Evolutionary conservation across 139 green algal species (phyloP), one percentile per base, ranked within the genome.

Genomic region (Spirogloea muscicola): DNA sequence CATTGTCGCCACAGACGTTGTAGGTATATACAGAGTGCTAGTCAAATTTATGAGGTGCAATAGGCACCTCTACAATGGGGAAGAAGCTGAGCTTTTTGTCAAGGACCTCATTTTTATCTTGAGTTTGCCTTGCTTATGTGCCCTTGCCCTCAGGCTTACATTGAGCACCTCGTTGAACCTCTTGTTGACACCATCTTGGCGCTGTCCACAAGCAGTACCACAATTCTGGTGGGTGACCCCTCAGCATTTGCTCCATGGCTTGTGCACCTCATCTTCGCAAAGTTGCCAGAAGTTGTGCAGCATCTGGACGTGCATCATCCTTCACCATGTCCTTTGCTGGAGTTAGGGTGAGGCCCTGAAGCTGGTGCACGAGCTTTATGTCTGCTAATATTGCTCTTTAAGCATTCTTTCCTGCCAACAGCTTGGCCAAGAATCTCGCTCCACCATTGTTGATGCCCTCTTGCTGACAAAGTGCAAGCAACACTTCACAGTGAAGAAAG

Each of bases 341-440:
- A n/a, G n/a, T n/a, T n/a, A n/a, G n/a, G n/a, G n/a, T n/a, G n/a
- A n/a, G n/a, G n/a, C n/a, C n/a, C n/a, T n/a, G n/a, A n/a, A n/a
- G n/a, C n/a, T n/a, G n/a, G n/a, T n/a, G n/a, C 44, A 27, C 44
- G 44, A 27, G 13, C 16, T 52, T 52, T 52, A 84, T 77, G 74
- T 72, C 78, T 88, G 42, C 25, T 21, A n/a, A n/a, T n/a, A n/a
- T n/a, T n/a, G n/a, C n/a, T n/a, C n/a, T n/a, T 25, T 46, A 39
- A 13, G 42, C 34, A 40, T 1, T n/a, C 34, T 43, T 31, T 70
- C 1, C 1, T 68, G 16, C 27, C 18, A 44, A 44, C 63, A 57
- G 29, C 0, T 96, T 10, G 86, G 77, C 27, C 95, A 96, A 48
- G 91, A 96, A 82, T 84, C 92, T 21, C 75, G 90, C 13, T 90